Percentiles rank a stretch among this genome's conserved stretches.
phyloP scores from a whole-genome alignment of 495 filamentous ascomycete species.

The Penicillium bialowiezense region DNA sequence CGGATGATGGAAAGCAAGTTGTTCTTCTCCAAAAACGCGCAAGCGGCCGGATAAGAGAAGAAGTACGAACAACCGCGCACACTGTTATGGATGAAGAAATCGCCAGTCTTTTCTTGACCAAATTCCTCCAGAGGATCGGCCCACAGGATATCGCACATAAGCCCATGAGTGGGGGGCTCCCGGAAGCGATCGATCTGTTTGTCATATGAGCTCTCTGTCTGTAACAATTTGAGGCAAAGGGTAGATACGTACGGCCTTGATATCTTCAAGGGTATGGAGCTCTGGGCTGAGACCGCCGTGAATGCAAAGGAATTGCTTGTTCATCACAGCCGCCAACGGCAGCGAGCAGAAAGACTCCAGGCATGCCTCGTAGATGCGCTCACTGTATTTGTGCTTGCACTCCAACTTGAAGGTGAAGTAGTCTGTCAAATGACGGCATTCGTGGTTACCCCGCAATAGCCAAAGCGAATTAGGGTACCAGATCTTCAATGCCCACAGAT shows the following conservation, averaged over 20 bases:
- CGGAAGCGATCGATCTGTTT: conserved; percentile 92
- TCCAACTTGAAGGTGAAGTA: conserved; percentile 99
- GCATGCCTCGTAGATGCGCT: conserved; percentile 94
- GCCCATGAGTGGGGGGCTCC: conserved; percentile 91
- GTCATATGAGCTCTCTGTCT: not conserved
- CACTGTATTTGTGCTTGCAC: conserved; percentile 98
- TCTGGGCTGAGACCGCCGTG: conserved; percentile 96
- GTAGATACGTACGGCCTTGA: conserved; percentile 66
- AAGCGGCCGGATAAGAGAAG: conserved; percentile 98
- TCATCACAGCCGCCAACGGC: conserved; percentile 96
- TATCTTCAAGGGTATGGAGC: conserved; percentile 90
- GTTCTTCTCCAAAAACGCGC: conserved; percentile 97
- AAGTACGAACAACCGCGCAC: conserved; percentile 98
- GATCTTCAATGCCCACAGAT: conserved; percentile 97
- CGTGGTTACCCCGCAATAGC: conserved; percentile 95
- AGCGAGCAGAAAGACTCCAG: conserved; percentile 96
- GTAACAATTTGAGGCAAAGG: not conserved
- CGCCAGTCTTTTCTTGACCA: conserved; percentile 94
- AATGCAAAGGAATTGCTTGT: conserved; percentile 99
- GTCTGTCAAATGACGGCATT: conserved; percentile 97
- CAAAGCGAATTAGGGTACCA: conserved; percentile 98
- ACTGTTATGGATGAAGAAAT: conserved; percentile 97
- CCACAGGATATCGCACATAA: conserved; percentile 99
- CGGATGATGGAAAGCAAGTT: conserved; percentile 96
- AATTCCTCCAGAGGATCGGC: conserved; percentile 99